A percentile compares a stretch with the other conserved stretches of the same genome.
phyloP scores from a whole-genome alignment of 441 rosid genomes.

The Macaranga tanarius region DNA sequence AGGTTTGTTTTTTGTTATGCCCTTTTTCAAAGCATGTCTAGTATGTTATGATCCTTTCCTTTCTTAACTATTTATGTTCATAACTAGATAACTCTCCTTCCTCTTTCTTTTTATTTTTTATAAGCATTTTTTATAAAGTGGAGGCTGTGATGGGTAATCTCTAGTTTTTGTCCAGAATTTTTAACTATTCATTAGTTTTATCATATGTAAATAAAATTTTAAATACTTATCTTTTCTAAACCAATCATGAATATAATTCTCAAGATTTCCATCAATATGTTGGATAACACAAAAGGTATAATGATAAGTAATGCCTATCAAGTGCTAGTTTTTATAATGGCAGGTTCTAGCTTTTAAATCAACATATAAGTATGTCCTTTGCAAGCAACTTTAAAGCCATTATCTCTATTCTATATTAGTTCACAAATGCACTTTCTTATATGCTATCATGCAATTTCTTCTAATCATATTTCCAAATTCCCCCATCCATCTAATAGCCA shows the following conservation, averaged over 20 bases:
- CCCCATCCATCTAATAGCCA: too few relatives aligned
- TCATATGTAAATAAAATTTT: neutral
- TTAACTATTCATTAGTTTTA: neutral
- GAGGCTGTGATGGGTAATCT: neutral
- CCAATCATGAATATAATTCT: neutral
- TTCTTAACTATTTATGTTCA: neutral
- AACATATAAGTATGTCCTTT: neutral
- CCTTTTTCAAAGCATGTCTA: neutral
- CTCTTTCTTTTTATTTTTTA: neutral
- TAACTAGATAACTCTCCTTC: neutral
- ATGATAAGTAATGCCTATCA: neutral
- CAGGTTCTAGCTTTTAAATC: neutral
- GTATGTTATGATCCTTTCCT: neutral
- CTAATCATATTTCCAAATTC: too few relatives aligned
- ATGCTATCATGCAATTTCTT: too few relatives aligned
- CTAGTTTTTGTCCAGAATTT: neutral
- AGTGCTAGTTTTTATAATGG: neutral
- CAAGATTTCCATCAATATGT: neutral
- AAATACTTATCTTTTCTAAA: neutral
- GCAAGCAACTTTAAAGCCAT: too few relatives aligned
- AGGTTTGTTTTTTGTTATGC: neutral
- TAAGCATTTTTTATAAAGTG: neutral
- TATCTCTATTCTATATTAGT: too few relatives aligned
- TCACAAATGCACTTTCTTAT: too few relatives aligned
- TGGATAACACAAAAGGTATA: neutral